A percentile compares a stretch with the other conserved stretches of the same genome.
Conservation (phyloP, 2,329 filamentous ascomycete genomes). For the Fusarium graminum region DNA sequence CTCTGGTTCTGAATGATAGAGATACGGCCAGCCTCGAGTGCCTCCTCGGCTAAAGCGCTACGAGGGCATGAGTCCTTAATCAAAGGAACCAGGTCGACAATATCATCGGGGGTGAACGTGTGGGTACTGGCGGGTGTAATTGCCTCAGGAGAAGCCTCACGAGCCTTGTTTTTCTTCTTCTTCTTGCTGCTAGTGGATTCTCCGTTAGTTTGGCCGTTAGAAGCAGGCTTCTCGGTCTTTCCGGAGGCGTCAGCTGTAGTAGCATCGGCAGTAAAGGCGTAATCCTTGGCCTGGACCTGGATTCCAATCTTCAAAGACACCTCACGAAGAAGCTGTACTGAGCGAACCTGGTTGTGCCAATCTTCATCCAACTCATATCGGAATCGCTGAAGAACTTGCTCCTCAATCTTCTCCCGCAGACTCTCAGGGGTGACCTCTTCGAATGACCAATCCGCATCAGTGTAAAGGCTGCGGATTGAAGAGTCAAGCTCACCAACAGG, state of each 20-base stretch:
- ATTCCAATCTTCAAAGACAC: slow-evolving; percentile 89
- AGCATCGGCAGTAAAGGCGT: slow-evolving; percentile 53
- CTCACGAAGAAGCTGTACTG: slow-evolving; percentile 89
- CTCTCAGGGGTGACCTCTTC: slow-evolving; percentile 80
- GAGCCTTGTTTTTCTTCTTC: slow-evolving; percentile 73
- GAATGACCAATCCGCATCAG: slow-evolving; percentile 85
- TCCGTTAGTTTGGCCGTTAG: slow-evolving; percentile 59
- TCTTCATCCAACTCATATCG: slow-evolving; percentile 77
- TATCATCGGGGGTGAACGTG: slow-evolving; percentile 82
- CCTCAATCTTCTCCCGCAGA: slow-evolving; percentile 76
- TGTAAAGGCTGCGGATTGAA: slow-evolving; percentile 79
- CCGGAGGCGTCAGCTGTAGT: slow-evolving; percentile 36
- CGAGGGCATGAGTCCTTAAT: slow-evolving; percentile 95
- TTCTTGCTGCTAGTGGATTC: slow-evolving; percentile 62
- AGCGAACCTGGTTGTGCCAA: slow-evolving; percentile 77
- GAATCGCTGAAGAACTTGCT: slow-evolving; percentile 80
- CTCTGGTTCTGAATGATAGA: slow-evolving; percentile 96
- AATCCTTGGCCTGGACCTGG: slow-evolving; percentile 81
- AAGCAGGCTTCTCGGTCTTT: slow-evolving; percentile 52
- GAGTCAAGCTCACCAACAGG: slow-evolving; percentile 84
- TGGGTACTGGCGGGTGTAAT: slow-evolving; percentile 57
- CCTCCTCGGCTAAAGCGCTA: slow-evolving; percentile 93
- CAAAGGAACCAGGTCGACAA: slow-evolving; percentile 92
- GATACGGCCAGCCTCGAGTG: slow-evolving; percentile 93
- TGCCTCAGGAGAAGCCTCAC: slow-evolving; percentile 65